Percentiles rank a stretch among this genome's conserved stretches.
Evolutionary conservation across 179 eudicot genomes (phyloP).

Genomic region (Pouteria campechiana): DNA sequence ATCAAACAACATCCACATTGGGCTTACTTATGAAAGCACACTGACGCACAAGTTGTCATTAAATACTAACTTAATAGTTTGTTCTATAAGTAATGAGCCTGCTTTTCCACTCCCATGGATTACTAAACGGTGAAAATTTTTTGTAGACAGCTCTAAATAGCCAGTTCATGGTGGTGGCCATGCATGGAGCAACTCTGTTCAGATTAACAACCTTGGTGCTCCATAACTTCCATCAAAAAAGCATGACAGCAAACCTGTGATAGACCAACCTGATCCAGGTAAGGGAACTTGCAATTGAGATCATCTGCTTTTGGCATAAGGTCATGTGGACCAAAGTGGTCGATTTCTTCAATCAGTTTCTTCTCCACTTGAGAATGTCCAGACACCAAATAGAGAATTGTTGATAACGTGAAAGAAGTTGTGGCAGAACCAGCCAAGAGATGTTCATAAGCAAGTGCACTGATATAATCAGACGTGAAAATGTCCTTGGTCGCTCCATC

Average conservation of each 20-base stretch:
- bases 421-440: constrained; percentile 80
- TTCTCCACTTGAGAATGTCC: constrained; percentile 77
- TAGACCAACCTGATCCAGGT: constrained; percentile 95
- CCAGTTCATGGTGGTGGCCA: too few relatives aligned
- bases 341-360: constrained; percentile 70
- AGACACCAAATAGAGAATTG: constrained; percentile 56
- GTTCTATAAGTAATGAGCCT: too few relatives aligned
- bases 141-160: too few relatives aligned
- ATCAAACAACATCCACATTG: not conserved
- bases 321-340: constrained; percentile 51
- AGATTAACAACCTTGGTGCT: too few relatives aligned
- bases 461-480: constrained; percentile 64
- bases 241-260: constrained; percentile 3
- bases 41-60: too few relatives aligned
- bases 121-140: too few relatives aligned
- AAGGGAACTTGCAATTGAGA: constrained; percentile 69
- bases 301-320: constrained; percentile 58
- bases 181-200: too few relatives aligned
- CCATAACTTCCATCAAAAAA: not conserved
- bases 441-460: constrained; percentile 87
- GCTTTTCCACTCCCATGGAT: too few relatives aligned
- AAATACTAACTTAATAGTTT: too few relatives aligned
- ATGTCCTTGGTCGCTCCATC: constrained; percentile 26
- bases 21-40: too few relatives aligned
- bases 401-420: constrained; percentile 73